These are phyloP conservation scores for Entomortierella parvispora DNA, from an alignment of 192 early-diverging fungal genomes.

Conservation along the genomic window DNA sequence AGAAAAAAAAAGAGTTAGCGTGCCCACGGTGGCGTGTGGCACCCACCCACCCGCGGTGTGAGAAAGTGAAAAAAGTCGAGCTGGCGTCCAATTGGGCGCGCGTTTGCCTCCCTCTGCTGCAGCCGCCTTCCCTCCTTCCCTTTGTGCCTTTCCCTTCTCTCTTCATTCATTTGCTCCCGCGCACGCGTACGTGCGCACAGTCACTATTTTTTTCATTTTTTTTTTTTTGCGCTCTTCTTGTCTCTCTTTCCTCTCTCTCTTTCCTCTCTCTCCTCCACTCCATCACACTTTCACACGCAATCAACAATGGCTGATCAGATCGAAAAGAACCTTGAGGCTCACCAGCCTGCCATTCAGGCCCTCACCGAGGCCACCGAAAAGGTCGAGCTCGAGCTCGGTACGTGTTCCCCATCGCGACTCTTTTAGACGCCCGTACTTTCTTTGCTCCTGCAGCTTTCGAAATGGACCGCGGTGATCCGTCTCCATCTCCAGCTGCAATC, in stretches of 20 bases:
- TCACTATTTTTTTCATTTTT: neutral
- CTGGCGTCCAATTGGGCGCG: no score
- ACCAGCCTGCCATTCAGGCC: slow-evolving; percentile 22
- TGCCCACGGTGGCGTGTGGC: no score
- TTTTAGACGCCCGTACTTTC: neutral
- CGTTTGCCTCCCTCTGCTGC: no score
- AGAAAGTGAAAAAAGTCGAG: no score
- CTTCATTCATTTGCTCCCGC: no score
- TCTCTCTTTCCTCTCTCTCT: neutral
- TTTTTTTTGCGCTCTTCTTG: neutral
- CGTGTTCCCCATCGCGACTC: neutral
- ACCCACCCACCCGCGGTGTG: no score
- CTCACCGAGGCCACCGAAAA: slow-evolving; percentile 24
- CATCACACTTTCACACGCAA: neutral
- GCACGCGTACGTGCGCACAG: neutral
- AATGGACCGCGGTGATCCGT: neutral
- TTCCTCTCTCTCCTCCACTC: neutral
- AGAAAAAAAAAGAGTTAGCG: neutral
- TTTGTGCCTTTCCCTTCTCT: no score
- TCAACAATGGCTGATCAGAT: slow-evolving; percentile 32
- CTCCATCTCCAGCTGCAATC: neutral
- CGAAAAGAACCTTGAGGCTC: slow-evolving; percentile 16
- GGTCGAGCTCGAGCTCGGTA: slow-evolving; percentile 46
- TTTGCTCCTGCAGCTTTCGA: neutral
- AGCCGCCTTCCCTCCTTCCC: no score